These are phyloP conservation scores for Rhynchospora tenuis DNA, from an alignment of 176 grass and related monocot genomes.

Conservation along the genomic window DNA sequence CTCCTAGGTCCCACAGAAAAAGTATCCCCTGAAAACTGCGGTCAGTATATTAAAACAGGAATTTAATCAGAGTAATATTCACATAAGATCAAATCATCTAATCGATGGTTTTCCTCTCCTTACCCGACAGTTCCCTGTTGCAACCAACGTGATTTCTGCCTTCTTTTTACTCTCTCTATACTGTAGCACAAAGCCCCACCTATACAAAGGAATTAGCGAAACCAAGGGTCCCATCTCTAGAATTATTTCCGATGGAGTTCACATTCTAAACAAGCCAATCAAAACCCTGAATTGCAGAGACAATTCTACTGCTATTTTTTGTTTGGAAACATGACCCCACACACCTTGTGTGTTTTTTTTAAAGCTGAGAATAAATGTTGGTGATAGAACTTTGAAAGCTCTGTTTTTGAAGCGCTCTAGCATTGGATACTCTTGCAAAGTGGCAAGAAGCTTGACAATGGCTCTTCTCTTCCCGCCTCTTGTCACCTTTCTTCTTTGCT, in stretches of 20 bases:
- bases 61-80: neutral
- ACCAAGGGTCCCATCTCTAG: neutral
- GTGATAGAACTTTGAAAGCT: neutral
- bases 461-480: neutral
- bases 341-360: slow-evolving; percentile 2
- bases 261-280: neutral
- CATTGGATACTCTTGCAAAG: slow-evolving; percentile 3
- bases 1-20: neutral
- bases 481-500: slow-evolving; percentile 15
- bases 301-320: neutral
- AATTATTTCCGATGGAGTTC: neutral
- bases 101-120: neutral
- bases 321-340: neutral
- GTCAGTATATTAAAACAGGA: neutral
- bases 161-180: neutral
- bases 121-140: neutral
- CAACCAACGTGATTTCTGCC: slow-evolving; percentile 2
- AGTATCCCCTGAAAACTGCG: no score
- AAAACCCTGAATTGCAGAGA: neutral
- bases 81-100: neutral
- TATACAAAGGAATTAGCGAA: neutral
- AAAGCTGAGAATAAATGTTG: slow-evolving; percentile 17
- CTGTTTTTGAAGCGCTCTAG: slow-evolving; percentile 3
- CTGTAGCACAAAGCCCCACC: neutral
- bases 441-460: neutral